These are phyloP conservation scores for Linaria vulgaris DNA, from an alignment of 257 asterid species.

Conservation along the genomic window DNA sequence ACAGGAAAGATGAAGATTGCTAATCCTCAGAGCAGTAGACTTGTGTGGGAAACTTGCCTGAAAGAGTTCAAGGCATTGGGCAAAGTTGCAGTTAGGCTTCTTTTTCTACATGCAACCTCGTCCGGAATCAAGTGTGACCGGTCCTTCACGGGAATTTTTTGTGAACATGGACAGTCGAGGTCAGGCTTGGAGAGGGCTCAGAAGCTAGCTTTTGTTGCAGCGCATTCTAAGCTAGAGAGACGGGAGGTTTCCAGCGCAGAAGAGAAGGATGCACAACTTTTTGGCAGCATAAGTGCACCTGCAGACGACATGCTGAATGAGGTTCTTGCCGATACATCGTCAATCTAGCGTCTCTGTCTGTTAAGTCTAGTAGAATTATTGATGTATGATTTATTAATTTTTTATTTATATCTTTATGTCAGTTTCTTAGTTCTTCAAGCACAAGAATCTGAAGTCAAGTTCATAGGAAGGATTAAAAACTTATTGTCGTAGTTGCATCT, in stretches of 20 bases:
- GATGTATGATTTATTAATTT: slow-evolving; percentile 44
- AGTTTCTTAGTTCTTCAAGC: slow-evolving; percentile 32
- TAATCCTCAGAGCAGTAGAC: slow-evolving; percentile 82
- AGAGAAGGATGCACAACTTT: slow-evolving; percentile 62
- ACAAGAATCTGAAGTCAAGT: slow-evolving; percentile 36
- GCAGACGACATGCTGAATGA: slow-evolving; percentile 65
- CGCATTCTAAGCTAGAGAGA: slow-evolving; percentile 65
- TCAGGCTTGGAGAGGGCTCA: slow-evolving; percentile 62
- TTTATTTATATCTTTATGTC: slow-evolving; percentile 26
- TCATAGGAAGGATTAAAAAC: slow-evolving; percentile 28
- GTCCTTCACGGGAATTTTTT: slow-evolving; percentile 53
- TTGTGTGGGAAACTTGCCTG: slow-evolving; percentile 85
- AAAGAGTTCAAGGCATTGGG: slow-evolving; percentile 62
- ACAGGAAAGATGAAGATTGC: slow-evolving; percentile 82
- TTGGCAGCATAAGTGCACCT: slow-evolving; percentile 39
- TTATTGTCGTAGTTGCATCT: slow-evolving; percentile 30
- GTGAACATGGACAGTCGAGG: slow-evolving; percentile 45
- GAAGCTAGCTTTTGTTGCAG: slow-evolving; percentile 67
- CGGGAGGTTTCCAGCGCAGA: slow-evolving; percentile 52
- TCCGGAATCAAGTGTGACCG: slow-evolving; percentile 54
- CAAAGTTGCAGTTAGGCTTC: slow-evolving; percentile 78
- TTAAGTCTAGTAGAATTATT: slow-evolving; percentile 38
- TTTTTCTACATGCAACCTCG: slow-evolving; percentile 82
- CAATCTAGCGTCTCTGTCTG: slow-evolving; percentile 44
- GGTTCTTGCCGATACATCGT: slow-evolving; percentile 61